Base-by-base conservation (phyloP, 768 basidiomycete species). In the Leucosporidium scottii region DNA sequence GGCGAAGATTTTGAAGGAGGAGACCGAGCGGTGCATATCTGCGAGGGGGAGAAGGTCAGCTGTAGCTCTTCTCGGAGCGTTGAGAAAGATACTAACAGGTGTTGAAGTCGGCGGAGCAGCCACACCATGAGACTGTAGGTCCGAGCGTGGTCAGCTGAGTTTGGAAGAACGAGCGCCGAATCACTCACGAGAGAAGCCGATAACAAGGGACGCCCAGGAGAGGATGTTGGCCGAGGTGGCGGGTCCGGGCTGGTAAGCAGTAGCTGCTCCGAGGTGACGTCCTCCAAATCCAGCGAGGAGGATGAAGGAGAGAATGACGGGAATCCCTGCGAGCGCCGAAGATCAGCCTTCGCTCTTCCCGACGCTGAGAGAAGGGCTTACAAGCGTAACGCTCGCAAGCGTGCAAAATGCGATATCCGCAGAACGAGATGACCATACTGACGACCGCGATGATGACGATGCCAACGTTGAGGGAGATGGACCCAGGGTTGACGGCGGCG, bases 381-480 rank as follows among this genome's bases (percentile, higher is more conserved):
- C 85, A 84, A 81, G 58, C 82, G 80, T 81, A 91, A 68, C 78
- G 89, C 75, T 82, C 78, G 82, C 76, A 84, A 83, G 3, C 86
- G 48, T 63, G 68, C 18, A 70, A 49, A 3, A 70, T 59, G 1
- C 60, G 44, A 62, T 58, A 68, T 3, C 55, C 64, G 31, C 64
- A 71, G 61, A 81, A 69, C 5, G 80, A 65, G 75, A 85, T 80
- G 28, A 87, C 68, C 36, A 92, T 83, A 3, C 89, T 86, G 39
- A 89, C 79, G 36, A 87, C 67, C 0, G 84, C 83, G 51, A 91
- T 85, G 60, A 93, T 85, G 39, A 90, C 86, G 63, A 92, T 92
- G 3, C 91, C 91, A 31, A 93, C 85, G 60, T 74, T 82, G 81
- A 83, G 84, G 44, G 81, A 83, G 67, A 87, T 79, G 25, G 81